Base-by-base conservation (phyloP, 441 rosid genomes). In the Adansonia rubrostipa region DNA sequence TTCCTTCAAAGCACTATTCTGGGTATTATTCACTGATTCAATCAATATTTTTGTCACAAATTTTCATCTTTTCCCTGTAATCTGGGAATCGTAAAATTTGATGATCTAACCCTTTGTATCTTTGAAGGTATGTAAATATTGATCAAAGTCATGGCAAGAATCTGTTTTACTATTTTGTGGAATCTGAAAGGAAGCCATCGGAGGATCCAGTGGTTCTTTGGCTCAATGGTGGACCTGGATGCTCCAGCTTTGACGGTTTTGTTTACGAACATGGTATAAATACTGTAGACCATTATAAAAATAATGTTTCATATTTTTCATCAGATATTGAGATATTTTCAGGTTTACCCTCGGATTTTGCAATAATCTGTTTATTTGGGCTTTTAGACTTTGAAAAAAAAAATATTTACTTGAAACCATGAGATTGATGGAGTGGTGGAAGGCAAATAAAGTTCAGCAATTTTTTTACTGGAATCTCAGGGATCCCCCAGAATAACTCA, bases 1-100 rank as follows among this genome's bases (percentile, higher is more conserved):
- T 93, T 47, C 94, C 95, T 82, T 95, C 98, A 17, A 90, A 95
- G 65, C 97, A 95, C 81, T 89, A 95, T 87, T 86, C 97, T 74
- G 97, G 98, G 97, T 95, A 85, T 74, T 57, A 2, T 28, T 28
- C 54, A 17, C 53, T 5, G 9, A 51, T 3, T 15, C 33, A 28
- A 28, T 28, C 14, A 3, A 20, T 1, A 19, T 22, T 6, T 50
- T 63, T 56, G 40, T 47, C 3, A 28, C 33, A 28, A 28, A 1
- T 28, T 28, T 28, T 28, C 3, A 1, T 36, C 4, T 2, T 10
- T 69, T 42, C 15, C 3, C 54, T 56, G 24, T 24, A 74, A 0
- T 48, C 36, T 71, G 77, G 70, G 50, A 20, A 45, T 6, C 2
- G 3, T 47, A 24, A 44, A 5, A 65, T 1, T 22, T 47, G 44